Percentiles rank a stretch among this genome's conserved stretches.
phyloP scores from a whole-genome alignment of 2,329 filamentous ascomycete species.

The Cadophora sp. region DNA sequence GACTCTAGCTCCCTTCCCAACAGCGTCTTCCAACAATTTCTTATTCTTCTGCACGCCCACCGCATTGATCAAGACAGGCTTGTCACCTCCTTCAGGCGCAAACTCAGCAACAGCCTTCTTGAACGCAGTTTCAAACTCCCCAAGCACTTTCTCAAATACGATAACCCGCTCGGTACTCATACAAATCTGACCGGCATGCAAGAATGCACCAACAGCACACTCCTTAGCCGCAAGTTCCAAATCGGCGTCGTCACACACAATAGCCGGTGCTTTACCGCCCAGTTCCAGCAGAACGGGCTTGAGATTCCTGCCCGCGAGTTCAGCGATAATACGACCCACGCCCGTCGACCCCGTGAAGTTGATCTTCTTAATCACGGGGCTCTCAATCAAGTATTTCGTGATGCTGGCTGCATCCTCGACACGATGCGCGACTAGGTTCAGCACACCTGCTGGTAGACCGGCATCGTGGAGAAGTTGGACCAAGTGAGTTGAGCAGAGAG shows the following conservation, averaged over 20 bases:
- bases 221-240: constrained; percentile 72
- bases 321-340: constrained; percentile 76
- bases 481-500: constrained; percentile 68
- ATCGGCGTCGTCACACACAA: constrained; percentile 83
- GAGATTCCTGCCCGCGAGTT: constrained; percentile 72
- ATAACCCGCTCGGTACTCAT: constrained; percentile 83
- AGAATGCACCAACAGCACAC: constrained; percentile 73
- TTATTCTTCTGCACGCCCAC: constrained; percentile 71
- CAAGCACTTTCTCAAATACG: constrained; percentile 56
- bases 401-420: constrained; percentile 71
- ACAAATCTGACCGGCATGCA: constrained; percentile 82
- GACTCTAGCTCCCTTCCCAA: constrained; percentile 67
- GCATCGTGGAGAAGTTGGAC: constrained; percentile 72
- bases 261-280: constrained; percentile 80
- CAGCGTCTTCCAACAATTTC: constrained; percentile 70
- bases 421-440: constrained; percentile 75
- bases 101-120: constrained; percentile 48
- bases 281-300: constrained; percentile 85
- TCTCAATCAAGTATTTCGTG: constrained; percentile 70
- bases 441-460: constrained; percentile 75
- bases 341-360: constrained; percentile 84
- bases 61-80: constrained; percentile 68
- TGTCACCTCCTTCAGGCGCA: constrained; percentile 63
- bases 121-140: constrained; percentile 51
- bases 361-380: constrained; percentile 75